Evolutionary conservation across 352 stramenopile species (phyloP).

Genomic region (Globisporangium okanoganense): DNA sequence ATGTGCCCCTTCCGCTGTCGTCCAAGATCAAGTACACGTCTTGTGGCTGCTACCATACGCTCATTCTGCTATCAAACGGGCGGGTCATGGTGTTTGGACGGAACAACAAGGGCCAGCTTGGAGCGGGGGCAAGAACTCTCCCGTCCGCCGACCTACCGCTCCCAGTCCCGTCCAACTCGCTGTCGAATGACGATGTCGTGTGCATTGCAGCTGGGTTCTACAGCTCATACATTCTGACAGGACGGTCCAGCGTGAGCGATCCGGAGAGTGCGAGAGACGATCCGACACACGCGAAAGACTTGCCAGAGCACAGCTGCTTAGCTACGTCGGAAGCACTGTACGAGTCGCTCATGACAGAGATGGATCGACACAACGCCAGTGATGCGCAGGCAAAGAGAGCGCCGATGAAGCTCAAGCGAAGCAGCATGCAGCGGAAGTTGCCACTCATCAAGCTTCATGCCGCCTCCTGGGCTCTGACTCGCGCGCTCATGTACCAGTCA

Average conservation of each 20-base stretch:
- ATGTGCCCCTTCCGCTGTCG: constrained; percentile 72
- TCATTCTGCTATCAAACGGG: constrained; percentile 74
- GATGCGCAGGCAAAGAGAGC: constrained; percentile 13
- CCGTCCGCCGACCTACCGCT: constrained; percentile 79
- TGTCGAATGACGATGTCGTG: constrained; percentile 80
- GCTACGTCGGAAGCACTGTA: constrained; percentile 75
- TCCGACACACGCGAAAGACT: constrained; percentile 43
- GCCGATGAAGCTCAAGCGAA: constrained; percentile 44
- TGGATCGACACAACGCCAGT: constrained; percentile 46
- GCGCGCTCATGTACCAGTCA: constrained; percentile 81
- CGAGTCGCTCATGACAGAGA: constrained; percentile 86
- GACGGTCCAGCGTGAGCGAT: constrained; percentile 45
- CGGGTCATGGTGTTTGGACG: constrained; percentile 85
- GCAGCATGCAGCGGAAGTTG: constrained; percentile 45
- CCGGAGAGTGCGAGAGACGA: constrained; percentile 30
- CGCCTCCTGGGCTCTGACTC: constrained; percentile 70
- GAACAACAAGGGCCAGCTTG: constrained; percentile 87
- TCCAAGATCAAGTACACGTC: constrained; percentile 75
- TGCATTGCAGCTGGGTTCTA: constrained; percentile 83
- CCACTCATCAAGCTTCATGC: constrained; percentile 74
- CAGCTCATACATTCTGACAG: constrained; percentile 86
- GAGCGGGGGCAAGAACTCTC: constrained; percentile 66
- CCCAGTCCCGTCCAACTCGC: constrained; percentile 66
- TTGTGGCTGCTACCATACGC: constrained; percentile 82
- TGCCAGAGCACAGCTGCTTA: constrained; percentile 49